These are phyloP conservation scores for Cordyceps cicadae DNA, from an alignment of 2,329 filamentous ascomycete genomes.

Conservation along the genomic window DNA sequence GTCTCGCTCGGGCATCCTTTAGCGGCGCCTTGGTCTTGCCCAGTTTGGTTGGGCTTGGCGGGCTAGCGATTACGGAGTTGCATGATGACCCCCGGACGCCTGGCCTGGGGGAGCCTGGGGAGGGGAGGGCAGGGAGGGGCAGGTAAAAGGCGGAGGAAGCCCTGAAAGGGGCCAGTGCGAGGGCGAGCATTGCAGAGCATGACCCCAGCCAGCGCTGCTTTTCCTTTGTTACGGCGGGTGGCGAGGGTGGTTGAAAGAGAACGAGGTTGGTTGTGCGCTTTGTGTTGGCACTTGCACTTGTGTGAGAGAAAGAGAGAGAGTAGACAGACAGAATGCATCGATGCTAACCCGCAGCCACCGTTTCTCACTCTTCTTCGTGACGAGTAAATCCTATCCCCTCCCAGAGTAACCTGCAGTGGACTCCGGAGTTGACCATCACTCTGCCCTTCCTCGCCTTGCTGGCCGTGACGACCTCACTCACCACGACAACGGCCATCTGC, in stretches of 20 bases:
- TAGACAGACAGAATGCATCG: background rate
- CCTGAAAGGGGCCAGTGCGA: slow-evolving; percentile 4
- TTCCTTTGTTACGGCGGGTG: background rate
- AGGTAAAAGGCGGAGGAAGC: background rate
- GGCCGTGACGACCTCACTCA: slow-evolving; percentile 11
- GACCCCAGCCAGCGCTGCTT: background rate
- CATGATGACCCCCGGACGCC: background rate
- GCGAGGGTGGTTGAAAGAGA: background rate
- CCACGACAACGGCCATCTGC: background rate
- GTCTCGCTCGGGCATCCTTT: background rate
- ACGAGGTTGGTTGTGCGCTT: background rate
- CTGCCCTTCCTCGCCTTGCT: background rate
- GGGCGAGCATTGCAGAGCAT: slow-evolving; percentile 10
- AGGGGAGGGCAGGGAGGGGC: background rate
- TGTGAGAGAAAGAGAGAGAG: background rate
- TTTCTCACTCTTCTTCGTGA: background rate
- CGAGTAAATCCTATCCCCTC: background rate
- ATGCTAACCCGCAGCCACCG: background rate
- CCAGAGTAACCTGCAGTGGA: background rate
- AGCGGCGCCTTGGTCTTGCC: background rate
- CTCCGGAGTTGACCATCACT: background rate
- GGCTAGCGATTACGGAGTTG: slow-evolving; percentile 2
- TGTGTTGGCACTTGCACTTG: background rate
- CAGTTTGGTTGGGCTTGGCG: background rate
- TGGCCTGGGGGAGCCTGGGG: background rate